phyloP scores from a whole-genome alignment of 1,284 basidiomycete species.

The Thecaphora frezii region DNA sequence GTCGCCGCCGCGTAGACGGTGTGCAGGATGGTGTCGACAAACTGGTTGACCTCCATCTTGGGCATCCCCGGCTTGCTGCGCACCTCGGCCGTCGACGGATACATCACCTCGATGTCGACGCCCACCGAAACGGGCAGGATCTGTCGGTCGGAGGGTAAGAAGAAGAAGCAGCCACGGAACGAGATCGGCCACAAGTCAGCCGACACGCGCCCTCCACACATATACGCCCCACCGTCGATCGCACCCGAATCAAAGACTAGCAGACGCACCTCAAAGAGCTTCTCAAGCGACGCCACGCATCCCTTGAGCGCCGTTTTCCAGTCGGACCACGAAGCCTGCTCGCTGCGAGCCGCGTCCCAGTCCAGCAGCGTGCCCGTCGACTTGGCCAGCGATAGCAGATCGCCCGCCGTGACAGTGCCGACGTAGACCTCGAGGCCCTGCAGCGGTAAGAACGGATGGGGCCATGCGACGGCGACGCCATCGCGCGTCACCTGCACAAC shows the following conservation, averaged over 20 bases:
- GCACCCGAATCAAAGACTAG: no score
- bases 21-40: conserved; percentile 56
- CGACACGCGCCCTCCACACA: no score
- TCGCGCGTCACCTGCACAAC: conserved; percentile 91
- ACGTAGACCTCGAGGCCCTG: conserved; percentile 75
- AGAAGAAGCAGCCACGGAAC: neutral
- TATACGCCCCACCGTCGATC: no score
- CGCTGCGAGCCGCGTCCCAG: conserved; percentile 14
- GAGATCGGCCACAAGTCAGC: no score
- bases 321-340: conserved; percentile 27
- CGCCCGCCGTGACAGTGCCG: conserved; percentile 75
- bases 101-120: conserved; percentile 54
- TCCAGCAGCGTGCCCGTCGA: conserved; percentile 22
- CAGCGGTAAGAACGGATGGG: conserved; percentile 73
- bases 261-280: conserved; percentile 35
- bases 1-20: conserved; percentile 54
- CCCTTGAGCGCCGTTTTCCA: conserved; percentile 41
- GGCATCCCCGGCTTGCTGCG: conserved; percentile 41
- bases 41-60: conserved; percentile 53
- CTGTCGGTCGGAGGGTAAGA: neutral
- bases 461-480: conserved; percentile 78
- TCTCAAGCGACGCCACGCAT: conserved; percentile 40
- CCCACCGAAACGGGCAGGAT: conserved; percentile 45
- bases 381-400: conserved; percentile 73
- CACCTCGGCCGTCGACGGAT: conserved; percentile 49